Conservation (phyloP, 164 flowering plant genomes). For the Warburgia ugandensis region DNA sequence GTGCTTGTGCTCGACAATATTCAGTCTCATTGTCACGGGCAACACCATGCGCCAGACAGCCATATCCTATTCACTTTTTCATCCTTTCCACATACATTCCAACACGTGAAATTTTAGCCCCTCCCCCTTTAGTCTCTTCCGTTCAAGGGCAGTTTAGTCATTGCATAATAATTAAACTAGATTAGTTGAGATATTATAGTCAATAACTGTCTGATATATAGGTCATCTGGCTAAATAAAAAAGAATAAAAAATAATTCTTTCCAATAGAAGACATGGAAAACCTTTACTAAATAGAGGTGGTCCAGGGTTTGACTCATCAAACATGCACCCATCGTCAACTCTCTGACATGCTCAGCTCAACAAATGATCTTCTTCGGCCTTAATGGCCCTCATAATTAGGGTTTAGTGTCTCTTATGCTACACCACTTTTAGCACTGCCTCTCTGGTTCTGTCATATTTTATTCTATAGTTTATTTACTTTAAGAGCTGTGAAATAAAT, state of each 20-base stretch:
- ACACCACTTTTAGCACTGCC: neutral
- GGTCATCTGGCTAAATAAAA: no score
- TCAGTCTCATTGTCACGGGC: neutral
- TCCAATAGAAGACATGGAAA: neutral
- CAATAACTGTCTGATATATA: no score
- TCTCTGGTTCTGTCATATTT: no score
- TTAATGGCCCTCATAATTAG: slow-evolving; percentile 2
- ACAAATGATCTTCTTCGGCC: neutral
- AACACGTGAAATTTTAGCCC: slow-evolving; percentile 2
- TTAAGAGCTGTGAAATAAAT: slow-evolving; percentile 4
- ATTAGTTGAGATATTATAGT: no score
- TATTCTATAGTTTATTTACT: no score
- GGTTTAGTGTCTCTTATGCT: slow-evolving; percentile 2
- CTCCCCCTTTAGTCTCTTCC: no score
- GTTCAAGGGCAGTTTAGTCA: neutral
- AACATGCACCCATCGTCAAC: slow-evolving; percentile 7
- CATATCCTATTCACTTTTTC: slow-evolving; percentile 2
- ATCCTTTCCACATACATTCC: neutral
- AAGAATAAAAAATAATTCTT: neutral
- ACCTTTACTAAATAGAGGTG: slow-evolving; percentile 7
- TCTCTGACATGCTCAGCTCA: neutral
- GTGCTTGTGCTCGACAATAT: slow-evolving; percentile 1
- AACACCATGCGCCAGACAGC: slow-evolving; percentile 6
- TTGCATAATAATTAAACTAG: neutral
- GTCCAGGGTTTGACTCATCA: slow-evolving; percentile 3